Evolutionary conservation across 176 grass and related monocot genomes (phyloP).

Genomic region (Aegilops speltoides): DNA sequence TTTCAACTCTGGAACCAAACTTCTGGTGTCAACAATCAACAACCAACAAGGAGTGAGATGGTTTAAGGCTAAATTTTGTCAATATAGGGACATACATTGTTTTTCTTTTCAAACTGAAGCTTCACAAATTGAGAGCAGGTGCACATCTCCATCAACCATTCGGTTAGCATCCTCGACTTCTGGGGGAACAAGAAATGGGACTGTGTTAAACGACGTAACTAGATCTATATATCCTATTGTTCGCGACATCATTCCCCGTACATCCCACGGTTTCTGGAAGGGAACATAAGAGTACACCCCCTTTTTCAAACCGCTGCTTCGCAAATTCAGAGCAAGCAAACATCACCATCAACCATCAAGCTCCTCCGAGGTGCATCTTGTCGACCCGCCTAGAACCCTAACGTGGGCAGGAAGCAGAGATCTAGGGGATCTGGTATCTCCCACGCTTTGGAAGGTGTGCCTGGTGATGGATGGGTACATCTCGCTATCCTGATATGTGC

Average conservation of each 20-base stretch:
- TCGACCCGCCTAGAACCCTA: neutral
- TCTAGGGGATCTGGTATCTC: neutral
- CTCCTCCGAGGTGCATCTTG: too few relatives aligned
- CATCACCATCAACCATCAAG: neutral
- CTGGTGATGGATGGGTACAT: neutral
- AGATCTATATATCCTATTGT: neutral
- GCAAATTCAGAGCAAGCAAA: neutral
- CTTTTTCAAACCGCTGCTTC: neutral
- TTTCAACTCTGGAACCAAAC: neutral
- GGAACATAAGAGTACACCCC: neutral
- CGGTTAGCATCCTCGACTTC: neutral
- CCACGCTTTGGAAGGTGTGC: neutral
- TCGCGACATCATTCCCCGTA: neutral
- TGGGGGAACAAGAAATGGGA: neutral
- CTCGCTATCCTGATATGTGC: constrained; percentile 14
- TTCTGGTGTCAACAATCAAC: neutral
- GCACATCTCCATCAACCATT: neutral
- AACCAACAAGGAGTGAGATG: too few relatives aligned
- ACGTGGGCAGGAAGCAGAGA: neutral
- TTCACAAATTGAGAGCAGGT: too few relatives aligned
- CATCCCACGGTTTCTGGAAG: neutral
- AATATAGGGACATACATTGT: neutral
- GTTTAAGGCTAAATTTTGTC: neutral
- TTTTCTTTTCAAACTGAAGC: too few relatives aligned
- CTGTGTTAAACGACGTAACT: neutral